Base-by-base conservation (phyloP, 139 green algal species). In the Micractinium conductrix region DNA sequence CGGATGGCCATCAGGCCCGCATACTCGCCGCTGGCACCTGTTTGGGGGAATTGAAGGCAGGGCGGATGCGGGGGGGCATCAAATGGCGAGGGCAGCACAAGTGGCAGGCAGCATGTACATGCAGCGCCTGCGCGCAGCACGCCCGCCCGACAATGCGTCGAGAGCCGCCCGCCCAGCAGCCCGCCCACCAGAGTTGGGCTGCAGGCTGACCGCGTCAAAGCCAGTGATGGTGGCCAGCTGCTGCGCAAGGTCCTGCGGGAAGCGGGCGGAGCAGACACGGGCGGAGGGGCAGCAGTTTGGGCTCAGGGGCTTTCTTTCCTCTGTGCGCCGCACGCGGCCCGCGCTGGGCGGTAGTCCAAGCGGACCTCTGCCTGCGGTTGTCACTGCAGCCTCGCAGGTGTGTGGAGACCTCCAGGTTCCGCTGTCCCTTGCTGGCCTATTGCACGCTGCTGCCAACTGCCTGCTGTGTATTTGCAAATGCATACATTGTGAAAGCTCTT, bases 1-100 rank as follows among this genome's bases (percentile, higher is more conserved):
- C 97, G 93, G 92, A 99, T 99, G 87, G 94, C 91, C 97, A 99
- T 99, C 40, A 99, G 93, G 33, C 97, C 97, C 0, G 97, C 97
- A 85, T 99, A 99, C 92, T 99, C 97, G 38, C 97, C 97, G 62
- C 90, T 90, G 6, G 97, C 97, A 30, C 97, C 97, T 35, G n/a
- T 33, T 10, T 10, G 33, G 33, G 26, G 53, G 53, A 16, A 16
- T 2, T 22, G 53, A 24, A 21, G 53, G 53, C 10, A 62, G 8
- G 53, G 53, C 53, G 10, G 53, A n/a, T 22, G 53, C 2, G 53
- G 53, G 19, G 21, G 21, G 37, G 21, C 14, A 71, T 71, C 6
- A 2, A n/a, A n/a, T n/a, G 22, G 68, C 2, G 22, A 74, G 68
- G 68, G n/a, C 37, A 45, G 68, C 38, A 33, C 37, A 21, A 19